phyloP scores from a whole-genome alignment of 179 eudicot genomes.

The Spergularia azorica region DNA sequence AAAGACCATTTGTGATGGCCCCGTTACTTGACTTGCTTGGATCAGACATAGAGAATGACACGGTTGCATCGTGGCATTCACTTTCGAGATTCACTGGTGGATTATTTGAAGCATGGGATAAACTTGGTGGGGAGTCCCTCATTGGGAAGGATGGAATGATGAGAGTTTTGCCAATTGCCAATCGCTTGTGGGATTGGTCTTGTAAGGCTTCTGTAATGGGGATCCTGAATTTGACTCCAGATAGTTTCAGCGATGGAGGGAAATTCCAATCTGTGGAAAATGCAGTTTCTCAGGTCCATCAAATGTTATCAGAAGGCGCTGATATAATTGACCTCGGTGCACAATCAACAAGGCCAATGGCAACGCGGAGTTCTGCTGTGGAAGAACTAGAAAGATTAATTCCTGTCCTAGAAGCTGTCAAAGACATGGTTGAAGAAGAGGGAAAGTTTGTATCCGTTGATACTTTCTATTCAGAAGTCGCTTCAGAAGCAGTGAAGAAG shows the following conservation, averaged over 20 bases:
- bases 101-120: constrained; percentile 80
- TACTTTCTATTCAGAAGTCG: constrained; percentile 76
- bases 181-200: constrained; percentile 77
- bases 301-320: constrained; percentile 70
- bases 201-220: constrained; percentile 77
- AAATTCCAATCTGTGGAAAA: constrained; percentile 55
- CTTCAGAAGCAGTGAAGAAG: constrained; percentile 67
- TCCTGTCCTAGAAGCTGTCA: constrained; percentile 43
- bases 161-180: constrained; percentile 77
- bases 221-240: constrained; percentile 83
- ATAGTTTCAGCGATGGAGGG: constrained; percentile 97
- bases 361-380: constrained; percentile 58
- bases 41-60: constrained; percentile 51
- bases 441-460: constrained; percentile 77
- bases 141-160: constrained; percentile 83
- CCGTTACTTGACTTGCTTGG: constrained; percentile 80
- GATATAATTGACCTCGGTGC: constrained; percentile 93
- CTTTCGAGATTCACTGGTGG: constrained; percentile 54
- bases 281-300: constrained; percentile 61
- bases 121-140: constrained; percentile 80
- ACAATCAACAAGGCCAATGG: constrained; percentile 95
- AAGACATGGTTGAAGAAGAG: constrained; percentile 52
- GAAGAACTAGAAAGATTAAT: constrained; percentile 76
- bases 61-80: constrained; percentile 65
- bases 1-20: constrained; percentile 91